Base-by-base conservation (phyloP, 202 grass and related monocot genomes). In the Digitaria exilis region DNA sequence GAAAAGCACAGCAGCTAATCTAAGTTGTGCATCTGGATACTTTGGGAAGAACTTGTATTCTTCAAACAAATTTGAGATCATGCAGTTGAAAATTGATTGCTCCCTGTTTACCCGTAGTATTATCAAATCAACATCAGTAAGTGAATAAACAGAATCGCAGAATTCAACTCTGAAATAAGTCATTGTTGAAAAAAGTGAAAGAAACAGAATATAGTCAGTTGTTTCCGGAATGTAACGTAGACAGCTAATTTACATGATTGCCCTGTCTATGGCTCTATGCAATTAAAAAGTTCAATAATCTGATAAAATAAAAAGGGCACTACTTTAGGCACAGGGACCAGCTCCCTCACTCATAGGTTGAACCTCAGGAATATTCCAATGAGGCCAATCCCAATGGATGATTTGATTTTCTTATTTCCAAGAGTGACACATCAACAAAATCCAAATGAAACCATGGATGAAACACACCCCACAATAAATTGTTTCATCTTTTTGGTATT, bases 11-110 rank as follows among this genome's bases (percentile, higher is more conserved):
- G 96, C 96, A 68, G 87, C 89, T 70, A 95, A 81, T 79, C 91
- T 98, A 74, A 98, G 85, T 75, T 98, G 92, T 55, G 84, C 87
- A 55, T 98, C 96, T 68, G 96, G 96, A 84, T 95, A 98, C 80
- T 93, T 90, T 22, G 92, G 92, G 63, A 95, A 98, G 89, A 93
- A 98, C 83, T 98, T 95, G 89, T 92, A 95, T 78, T 98, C 96
- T 83, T 98, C 96, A 64, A 98, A 98, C 46, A 98, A 63, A 76
- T 98, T 98, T 75, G 82, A 84, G 80, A 98, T 93, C 88, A 98
- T 91, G 76, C 87, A 95, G 54, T 90, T 89, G 75, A 91, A 95
- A 75, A 98, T 90, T 34, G 88, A 77, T 55, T 69, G 73, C 70
- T 94, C 92, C 89, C 92, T 92, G 84, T 26, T 80, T 45, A 81